These are phyloP conservation scores for Eustoma russellianum DNA, from an alignment of 257 asterid genomes.

Conservation along the genomic window DNA sequence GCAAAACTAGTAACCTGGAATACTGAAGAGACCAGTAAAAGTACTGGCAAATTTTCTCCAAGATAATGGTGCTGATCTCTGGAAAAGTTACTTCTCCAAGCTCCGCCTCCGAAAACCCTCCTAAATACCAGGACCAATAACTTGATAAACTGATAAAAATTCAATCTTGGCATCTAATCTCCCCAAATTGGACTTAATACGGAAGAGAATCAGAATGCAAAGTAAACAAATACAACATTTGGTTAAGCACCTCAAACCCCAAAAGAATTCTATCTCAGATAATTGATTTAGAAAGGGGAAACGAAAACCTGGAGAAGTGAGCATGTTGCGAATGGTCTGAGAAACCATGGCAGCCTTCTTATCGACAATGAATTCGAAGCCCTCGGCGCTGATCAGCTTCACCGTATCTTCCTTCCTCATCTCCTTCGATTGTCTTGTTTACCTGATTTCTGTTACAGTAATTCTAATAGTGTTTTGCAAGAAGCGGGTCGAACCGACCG, in stretches of 20 bases:
- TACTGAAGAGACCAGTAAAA: constrained; percentile 97
- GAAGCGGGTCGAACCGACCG: no score
- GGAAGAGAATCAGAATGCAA: not conserved
- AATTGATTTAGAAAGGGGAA: not conserved
- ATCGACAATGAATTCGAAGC: constrained; percentile 81
- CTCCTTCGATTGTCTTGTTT: not conserved
- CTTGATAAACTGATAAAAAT: not conserved
- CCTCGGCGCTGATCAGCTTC: constrained; percentile 91
- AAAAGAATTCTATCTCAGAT: no score
- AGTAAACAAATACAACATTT: not conserved
- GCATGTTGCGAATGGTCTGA: constrained; percentile 98
- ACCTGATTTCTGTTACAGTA: no score
- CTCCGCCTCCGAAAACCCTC: constrained; percentile 77
- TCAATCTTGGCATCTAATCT: not conserved
- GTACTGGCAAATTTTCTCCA: constrained; percentile 95
- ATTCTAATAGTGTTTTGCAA: no score
- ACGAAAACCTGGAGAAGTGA: constrained; percentile 91
- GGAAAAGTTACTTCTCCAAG: constrained; percentile 85
- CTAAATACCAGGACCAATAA: constrained; percentile 23
- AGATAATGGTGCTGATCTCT: constrained; percentile 77
- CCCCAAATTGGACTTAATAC: not conserved
- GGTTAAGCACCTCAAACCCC: not conserved
- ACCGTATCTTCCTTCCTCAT: constrained; percentile 78
- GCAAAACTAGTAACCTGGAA: constrained; percentile 89
- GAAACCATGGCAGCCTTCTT: constrained; percentile 97